Percentiles rank a stretch among this genome's conserved stretches.
Conservation (phyloP, 345 rosid genomes). For the Citrus trifoliata region DNA sequence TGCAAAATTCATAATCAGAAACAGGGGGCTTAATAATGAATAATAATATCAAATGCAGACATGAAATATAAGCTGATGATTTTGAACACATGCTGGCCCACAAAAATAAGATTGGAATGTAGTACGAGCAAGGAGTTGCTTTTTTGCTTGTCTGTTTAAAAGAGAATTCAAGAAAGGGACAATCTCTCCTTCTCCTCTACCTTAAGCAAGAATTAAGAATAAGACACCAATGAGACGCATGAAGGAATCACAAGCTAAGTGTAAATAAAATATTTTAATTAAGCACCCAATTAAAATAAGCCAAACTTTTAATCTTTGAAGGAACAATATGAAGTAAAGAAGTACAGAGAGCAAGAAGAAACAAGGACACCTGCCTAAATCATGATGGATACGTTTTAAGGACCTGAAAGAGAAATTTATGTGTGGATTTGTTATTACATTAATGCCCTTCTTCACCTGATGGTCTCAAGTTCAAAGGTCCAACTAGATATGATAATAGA, state of each 20-base stretch:
- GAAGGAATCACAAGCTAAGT: neutral
- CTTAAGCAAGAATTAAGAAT: slow-evolving; percentile 9
- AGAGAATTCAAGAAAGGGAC: neutral
- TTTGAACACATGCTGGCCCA: slow-evolving; percentile 1
- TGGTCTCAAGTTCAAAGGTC: neutral
- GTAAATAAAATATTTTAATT: neutral
- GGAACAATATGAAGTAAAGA: neutral
- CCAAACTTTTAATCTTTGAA: neutral
- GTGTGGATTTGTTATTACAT: neutral
- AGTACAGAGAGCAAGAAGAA: neutral
- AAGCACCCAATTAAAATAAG: neutral
- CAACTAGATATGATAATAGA: slow-evolving; percentile 8
- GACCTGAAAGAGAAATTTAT: neutral
- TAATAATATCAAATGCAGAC: neutral
- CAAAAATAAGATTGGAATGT: too few species aligned
- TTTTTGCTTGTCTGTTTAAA: neutral
- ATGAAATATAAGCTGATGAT: neutral
- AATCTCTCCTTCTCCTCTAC: neutral
- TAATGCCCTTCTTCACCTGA: neutral
- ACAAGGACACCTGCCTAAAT: neutral
- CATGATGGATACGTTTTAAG: neutral
- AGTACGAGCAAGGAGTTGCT: neutral
- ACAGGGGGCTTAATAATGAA: neutral
- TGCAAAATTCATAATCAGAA: slow-evolving; percentile 22
- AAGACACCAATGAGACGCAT: neutral